Percentiles rank a stretch among this genome's conserved stretches.
Conservation (phyloP, 2,329 filamentous ascomycete genomes). For the Aspergillus vadensis region DNA sequence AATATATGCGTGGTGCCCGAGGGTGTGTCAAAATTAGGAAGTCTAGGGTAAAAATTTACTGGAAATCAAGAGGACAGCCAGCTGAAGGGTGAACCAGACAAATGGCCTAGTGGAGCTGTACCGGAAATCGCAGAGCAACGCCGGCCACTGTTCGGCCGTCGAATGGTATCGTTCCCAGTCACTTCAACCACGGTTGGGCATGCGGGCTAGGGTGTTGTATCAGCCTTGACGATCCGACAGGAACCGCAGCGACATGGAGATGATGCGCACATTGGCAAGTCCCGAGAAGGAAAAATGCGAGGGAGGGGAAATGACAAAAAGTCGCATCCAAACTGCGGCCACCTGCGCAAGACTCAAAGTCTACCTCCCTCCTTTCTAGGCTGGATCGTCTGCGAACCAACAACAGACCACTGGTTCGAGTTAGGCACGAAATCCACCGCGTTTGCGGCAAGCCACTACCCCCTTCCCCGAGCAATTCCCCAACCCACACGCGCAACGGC, state of each 20-base stretch:
- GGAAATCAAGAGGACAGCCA: constrained; percentile 17
- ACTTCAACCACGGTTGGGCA: constrained; percentile 36
- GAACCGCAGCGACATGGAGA: constrained; percentile 29
- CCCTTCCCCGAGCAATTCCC: constrained; percentile 27
- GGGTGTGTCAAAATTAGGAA: constrained; percentile 9
- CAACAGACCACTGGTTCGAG: constrained; percentile 21
- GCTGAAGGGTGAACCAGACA: constrained; percentile 24
- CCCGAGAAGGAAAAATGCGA: constrained; percentile 7
- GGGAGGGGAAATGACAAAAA: constrained; percentile 16
- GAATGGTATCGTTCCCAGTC: constrained; percentile 23
- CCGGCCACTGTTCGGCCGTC: constrained; percentile 26
- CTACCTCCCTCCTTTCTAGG: constrained; percentile 24
- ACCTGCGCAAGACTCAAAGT: constrained; percentile 30
- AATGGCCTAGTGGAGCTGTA: constrained; percentile 25
- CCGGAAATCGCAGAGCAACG: constrained; percentile 20
- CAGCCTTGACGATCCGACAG: constrained; percentile 35
- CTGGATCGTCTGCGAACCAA: constrained; percentile 22
- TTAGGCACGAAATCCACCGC: constrained; percentile 29
- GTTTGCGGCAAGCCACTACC: constrained; percentile 29
- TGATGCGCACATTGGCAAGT: constrained; percentile 38
- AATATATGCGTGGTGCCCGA: constrained; percentile 4
- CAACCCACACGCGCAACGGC: constrained; percentile 29
- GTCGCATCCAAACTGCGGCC: constrained; percentile 23
- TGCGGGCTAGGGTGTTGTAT: constrained; percentile 28
- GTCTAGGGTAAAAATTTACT: constrained; percentile 15